Conservation (phyloP, 1,284 basidiomycete species). For the Trichosporon sp. region DNA sequence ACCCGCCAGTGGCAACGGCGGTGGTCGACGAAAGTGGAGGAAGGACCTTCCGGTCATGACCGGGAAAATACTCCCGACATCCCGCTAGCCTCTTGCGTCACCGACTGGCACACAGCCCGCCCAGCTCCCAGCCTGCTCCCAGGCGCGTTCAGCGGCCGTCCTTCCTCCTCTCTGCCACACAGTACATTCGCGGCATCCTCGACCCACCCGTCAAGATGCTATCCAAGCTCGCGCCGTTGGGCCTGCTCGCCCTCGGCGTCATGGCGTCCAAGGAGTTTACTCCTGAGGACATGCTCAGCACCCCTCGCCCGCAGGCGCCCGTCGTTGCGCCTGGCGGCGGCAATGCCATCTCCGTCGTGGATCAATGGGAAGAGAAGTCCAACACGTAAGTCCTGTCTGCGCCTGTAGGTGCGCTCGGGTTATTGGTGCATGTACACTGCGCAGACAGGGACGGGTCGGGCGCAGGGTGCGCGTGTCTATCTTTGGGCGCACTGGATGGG, state of each 20-base stretch:
- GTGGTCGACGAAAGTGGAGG: neutral
- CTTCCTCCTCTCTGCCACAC: neutral
- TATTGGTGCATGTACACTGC: neutral
- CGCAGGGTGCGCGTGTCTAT: neutral
- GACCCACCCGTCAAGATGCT: neutral
- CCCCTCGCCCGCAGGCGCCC: slow-evolving; percentile 65
- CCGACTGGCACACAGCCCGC: neutral
- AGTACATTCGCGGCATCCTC: neutral
- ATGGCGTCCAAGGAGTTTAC: slow-evolving; percentile 53
- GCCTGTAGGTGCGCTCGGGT: neutral
- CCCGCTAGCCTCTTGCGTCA: neutral
- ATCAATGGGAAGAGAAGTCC: slow-evolving; percentile 63
- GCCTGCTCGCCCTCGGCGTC: slow-evolving; percentile 5
- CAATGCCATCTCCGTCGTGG: slow-evolving; percentile 63
- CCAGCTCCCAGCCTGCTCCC: neutral
- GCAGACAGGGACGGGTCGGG: neutral
- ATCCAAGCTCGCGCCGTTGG: neutral
- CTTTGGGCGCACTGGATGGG: neutral
- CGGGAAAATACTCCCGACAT: neutral
- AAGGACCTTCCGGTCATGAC: neutral
- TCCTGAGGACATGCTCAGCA: slow-evolving; percentile 65
- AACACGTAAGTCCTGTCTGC: slow-evolving; percentile 58
- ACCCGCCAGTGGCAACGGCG: neutral
- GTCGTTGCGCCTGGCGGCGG: slow-evolving; percentile 63
- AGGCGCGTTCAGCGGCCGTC: neutral